phyloP scores from a whole-genome alignment of 768 basidiomycete species.

The Tulasnella sp. region DNA sequence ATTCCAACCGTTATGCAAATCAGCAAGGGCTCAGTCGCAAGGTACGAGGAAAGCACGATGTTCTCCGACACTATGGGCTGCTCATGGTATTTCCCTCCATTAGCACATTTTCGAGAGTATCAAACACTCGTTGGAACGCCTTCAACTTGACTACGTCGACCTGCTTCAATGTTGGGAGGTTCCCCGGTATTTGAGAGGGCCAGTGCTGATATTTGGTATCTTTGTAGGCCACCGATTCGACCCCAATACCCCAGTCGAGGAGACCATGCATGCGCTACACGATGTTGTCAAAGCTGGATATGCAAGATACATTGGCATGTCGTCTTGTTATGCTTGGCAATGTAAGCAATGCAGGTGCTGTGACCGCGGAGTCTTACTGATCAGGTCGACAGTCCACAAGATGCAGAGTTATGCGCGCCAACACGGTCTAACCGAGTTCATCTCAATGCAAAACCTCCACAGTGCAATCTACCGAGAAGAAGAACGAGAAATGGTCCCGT shows the following conservation, averaged over 20 bases:
- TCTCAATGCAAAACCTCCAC: slow-evolving; percentile 28
- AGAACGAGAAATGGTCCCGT: slow-evolving; percentile 29
- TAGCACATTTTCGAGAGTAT: slow-evolving; percentile 46
- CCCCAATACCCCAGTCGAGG: neutral
- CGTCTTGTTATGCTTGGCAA: slow-evolving; percentile 20
- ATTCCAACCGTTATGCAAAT: slow-evolving; percentile 51
- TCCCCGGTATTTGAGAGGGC: no score
- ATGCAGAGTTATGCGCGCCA: slow-evolving; percentile 13
- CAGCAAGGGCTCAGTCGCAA: slow-evolving; percentile 52
- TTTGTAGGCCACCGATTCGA: slow-evolving; percentile 12
- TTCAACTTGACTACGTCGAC: slow-evolving; percentile 44
- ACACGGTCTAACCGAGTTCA: slow-evolving; percentile 22
- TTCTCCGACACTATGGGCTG: neutral
- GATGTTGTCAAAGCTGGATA: slow-evolving; percentile 21
- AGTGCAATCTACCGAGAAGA: slow-evolving; percentile 28
- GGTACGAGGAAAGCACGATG: slow-evolving; percentile 32
- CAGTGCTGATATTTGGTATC: no score
- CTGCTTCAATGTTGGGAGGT: slow-evolving; percentile 38
- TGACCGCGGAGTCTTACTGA: no score
- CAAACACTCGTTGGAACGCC: slow-evolving; percentile 37
- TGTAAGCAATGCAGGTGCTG: no score
- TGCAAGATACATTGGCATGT: slow-evolving; percentile 15
- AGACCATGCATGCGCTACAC: slow-evolving; percentile 15
- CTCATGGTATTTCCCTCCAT: slow-evolving; percentile 31
- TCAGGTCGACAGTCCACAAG: slow-evolving; percentile 6